These are phyloP conservation scores for Geotrichum fermentans DNA, from an alignment of 1,139 yeast genomes.

Conservation along the genomic window DNA sequence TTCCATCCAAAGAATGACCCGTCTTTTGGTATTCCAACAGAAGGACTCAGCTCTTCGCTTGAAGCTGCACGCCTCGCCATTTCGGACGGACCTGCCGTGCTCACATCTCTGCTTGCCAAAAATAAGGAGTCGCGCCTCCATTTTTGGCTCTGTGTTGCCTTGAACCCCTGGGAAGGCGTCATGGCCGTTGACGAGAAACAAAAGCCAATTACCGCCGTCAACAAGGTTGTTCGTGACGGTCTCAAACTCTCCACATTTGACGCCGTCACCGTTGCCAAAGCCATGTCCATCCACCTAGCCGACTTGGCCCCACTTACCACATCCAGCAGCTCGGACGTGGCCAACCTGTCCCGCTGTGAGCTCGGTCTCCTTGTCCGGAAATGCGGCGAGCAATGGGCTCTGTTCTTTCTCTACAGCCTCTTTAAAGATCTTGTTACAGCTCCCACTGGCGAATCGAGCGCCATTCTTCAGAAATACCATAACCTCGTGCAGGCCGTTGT, in stretches of 20 bases:
- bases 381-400: conserved; percentile 50
- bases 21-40: conserved; percentile 50
- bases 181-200: conserved; percentile 42
- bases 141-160: conserved; percentile 23
- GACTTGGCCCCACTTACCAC: background rate
- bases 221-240: conserved; percentile 59
- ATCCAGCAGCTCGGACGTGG: too few relatives aligned
- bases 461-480: conserved; percentile 15
- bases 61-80: background rate
- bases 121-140: conserved; percentile 2
- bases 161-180: conserved; percentile 48
- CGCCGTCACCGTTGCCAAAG: conserved; percentile 47
- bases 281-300: conserved; percentile 25
- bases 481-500: conserved; percentile 24
- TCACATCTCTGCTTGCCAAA: background rate
- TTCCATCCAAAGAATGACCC: conserved; percentile 33
- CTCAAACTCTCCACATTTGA: conserved; percentile 59
- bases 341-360: conserved; percentile 48
- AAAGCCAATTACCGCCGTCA: conserved; percentile 35
- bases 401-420: conserved; percentile 38
- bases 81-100: background rate
- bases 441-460: background rate
- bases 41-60: conserved; percentile 50
- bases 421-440: conserved; percentile 19
- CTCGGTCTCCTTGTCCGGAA: conserved; percentile 57